phyloP scores from a whole-genome alignment of 179 eudicot species.

The Patellifolia procumbens region DNA sequence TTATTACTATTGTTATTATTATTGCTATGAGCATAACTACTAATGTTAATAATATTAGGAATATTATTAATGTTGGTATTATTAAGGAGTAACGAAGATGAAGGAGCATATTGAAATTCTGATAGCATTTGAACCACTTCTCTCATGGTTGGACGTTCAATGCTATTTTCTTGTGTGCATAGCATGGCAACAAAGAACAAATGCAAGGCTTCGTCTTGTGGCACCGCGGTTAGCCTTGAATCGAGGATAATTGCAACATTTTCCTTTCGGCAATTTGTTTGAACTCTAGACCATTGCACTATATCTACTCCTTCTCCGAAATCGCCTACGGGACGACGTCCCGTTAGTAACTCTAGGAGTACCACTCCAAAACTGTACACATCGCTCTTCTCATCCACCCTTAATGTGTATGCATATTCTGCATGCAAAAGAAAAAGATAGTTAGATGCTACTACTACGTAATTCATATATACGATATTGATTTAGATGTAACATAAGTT shows the following conservation, averaged over 20 bases:
- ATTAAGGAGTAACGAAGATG: constrained; percentile 34
- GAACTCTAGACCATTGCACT: constrained; percentile 67
- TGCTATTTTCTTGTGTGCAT: constrained; percentile 79
- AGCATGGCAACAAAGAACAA: constrained; percentile 83
- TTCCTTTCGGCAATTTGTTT: constrained; percentile 56
- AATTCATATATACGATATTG: no score
- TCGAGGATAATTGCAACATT: constrained; percentile 54
- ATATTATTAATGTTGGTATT: neutral
- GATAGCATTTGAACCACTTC: constrained; percentile 89
- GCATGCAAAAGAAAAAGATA: constrained; percentile 15
- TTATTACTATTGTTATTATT: neutral
- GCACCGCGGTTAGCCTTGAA: constrained; percentile 54
- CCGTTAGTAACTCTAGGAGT: constrained; percentile 70
- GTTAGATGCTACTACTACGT: neutral
- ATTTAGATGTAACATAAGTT: neutral
- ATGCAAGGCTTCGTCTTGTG: constrained; percentile 81
- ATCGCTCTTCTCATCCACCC: constrained; percentile 89
- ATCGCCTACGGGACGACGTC: constrained; percentile 77
- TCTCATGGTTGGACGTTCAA: constrained; percentile 85
- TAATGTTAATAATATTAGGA: no score
- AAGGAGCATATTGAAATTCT: constrained; percentile 55
- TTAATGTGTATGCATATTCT: constrained; percentile 88
- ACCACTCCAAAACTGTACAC: constrained; percentile 92
- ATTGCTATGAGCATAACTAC: no score
- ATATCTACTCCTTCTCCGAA: constrained; percentile 93